Evolutionary conservation across 2,329 filamentous ascomycete species (phyloP), one percentile per base, ranked within the genome.

Genomic region (Xylariaceae sp.): DNA sequence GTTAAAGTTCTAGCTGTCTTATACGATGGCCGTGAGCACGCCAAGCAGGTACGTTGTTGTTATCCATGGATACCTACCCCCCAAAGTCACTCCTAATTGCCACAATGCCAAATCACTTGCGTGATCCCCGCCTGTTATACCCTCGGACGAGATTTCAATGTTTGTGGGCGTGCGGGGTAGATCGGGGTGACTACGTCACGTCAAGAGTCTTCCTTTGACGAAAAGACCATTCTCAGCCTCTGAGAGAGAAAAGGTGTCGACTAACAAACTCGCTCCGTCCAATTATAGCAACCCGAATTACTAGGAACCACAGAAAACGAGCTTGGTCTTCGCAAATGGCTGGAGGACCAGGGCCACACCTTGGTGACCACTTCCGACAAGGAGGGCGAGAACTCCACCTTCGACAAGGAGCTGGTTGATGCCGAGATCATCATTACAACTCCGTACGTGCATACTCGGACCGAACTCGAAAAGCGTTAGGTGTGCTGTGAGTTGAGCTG

Each of bases 351-450:
- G 66, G 92, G 92, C 59, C 92, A 98, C 79, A 94, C 87, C 50
- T 80, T 98, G 47, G 78, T 98, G 55, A 98, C 92, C 58, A 98
- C 92, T 51, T 95, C 89, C 31, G 88, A 96, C 76, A 98, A 98
- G 76, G 92, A 98, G 57, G 85, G 88, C 52, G 85, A 88, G 71
- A 78, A 84, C 76, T 97, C 90, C 46, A 85, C 76, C 53, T 97
- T 98, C 49, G 92, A 97, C 69, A 78, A 89, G 73, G 88, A 98
- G 71, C 79, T 98, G 39, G 88, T 92, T 47, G 92, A 97, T 62
- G 88, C 92, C 47, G 92, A 98, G 69, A 76, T 98, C 68, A 97
- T 98, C 77, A 97, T 98, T 70, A 98, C 92, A 55, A 98, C 92
- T 42, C 92, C 92, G 85, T 95, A 67, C 47, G 74, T 53, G n/a